Percentiles rank a stretch among this genome's conserved stretches.
Evolutionary conservation across 1,284 basidiomycete species (phyloP).

Genomic region (Stygiomarasmius scandens): DNA sequence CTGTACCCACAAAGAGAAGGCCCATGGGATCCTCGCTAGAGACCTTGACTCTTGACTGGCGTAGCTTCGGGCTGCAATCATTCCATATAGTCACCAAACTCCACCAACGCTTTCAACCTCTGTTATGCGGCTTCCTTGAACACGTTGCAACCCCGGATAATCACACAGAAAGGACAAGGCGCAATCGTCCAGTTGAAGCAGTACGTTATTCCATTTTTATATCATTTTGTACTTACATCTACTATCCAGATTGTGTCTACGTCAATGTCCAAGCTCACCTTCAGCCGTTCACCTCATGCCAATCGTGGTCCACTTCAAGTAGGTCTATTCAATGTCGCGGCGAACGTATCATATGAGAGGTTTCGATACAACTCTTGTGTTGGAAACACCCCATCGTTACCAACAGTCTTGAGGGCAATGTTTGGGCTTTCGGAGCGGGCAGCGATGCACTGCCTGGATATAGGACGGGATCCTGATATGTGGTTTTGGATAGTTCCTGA

Average conservation of each 20-base stretch:
- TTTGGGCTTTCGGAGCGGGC: neutral
- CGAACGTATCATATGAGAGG: neutral
- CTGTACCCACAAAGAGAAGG: neutral
- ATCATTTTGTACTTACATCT: neutral
- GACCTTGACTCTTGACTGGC: neutral
- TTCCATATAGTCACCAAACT: neutral
- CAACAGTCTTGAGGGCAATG: neutral
- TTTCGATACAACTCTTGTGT: neutral
- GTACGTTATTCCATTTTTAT: neutral
- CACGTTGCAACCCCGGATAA: neutral
- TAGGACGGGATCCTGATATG: neutral
- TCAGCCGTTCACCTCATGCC: neutral
- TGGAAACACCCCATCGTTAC: neutral
- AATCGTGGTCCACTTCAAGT: neutral
- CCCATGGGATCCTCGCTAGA: conserved; percentile 1
- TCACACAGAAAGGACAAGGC: neutral
- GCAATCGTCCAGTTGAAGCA: neutral
- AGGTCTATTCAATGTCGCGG: neutral
- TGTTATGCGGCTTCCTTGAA: neutral
- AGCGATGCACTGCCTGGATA: neutral
- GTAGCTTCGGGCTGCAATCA: neutral
- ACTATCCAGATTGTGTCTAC: neutral
- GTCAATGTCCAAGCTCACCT: neutral
- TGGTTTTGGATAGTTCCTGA: neutral
- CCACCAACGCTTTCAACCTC: neutral